Evolutionary conservation across 768 basidiomycete genomes (phyloP), one percentile per base, ranked within the genome.

Genomic region (Rhodosporidiobolus sp.): DNA sequence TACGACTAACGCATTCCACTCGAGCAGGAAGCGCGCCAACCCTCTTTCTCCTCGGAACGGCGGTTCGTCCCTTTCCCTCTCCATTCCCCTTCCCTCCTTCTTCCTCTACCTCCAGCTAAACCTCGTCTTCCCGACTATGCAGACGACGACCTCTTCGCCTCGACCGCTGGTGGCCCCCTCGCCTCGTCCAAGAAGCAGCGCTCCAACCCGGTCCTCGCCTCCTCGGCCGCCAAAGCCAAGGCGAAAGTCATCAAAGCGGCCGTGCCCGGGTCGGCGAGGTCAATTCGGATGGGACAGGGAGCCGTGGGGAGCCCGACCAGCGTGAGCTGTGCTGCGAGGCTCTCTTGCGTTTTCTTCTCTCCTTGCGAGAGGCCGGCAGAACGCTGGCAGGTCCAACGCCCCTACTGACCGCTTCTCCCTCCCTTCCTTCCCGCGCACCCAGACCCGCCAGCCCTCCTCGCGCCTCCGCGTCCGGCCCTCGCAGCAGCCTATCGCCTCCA

Each of bases 31-130:
- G 35, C 54, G 53, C n/a, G 43, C 48, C 32, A 48, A 26, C 89
- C 0, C 86, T 87, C 22, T 82, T 85, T 0, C 83, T 90, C 48
- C 82, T 89, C 12, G 83, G 84, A 10, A 78, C 85, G 0, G 83
- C 88, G 61, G 86, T 89, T 79, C 82, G 80, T 38, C 89, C 89
- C 71, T 91, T 90, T 1, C 83, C n/a, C n/a, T n/a, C n/a, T n/a
- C n/a, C n/a, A n/a, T n/a, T n/a, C n/a, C n/a, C n/a, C 90, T 34
- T 78, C 81, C 10, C 83, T 91, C 28, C 50, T 7, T n/a, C 52
- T 43, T 48, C 34, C 56, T 32, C 58, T 34, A 8, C 24, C 56
- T 43, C 65, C 11, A 24, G 30, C 57, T 19, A 32, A 12, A 3
- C 45, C 48, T 53, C 30, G 22, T 16, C 22, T 10, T 20, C 32